Evolutionary conservation across 1,284 basidiomycete genomes (phyloP), one percentile per base, ranked within the genome.

Genomic region (Exobasidium rhododendri): DNA sequence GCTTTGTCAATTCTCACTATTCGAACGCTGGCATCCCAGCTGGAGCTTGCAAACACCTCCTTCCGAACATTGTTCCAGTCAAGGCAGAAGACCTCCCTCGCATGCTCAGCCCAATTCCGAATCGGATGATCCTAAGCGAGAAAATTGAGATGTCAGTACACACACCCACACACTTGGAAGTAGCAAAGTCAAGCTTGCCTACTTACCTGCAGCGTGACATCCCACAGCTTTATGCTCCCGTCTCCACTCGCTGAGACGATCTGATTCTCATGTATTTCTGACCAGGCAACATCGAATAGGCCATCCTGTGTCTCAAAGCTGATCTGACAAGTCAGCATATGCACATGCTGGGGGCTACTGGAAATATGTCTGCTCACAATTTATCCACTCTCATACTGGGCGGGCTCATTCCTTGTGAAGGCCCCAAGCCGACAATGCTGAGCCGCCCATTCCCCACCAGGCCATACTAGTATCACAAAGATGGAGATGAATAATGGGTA

Each of bases 11-110:
- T 11, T 83, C 89, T 59, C 73, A 93, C 93, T 45, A 97, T 78
- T 81, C 96, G 94, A 43, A 94, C 85, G 2, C 85, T 86, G 30
- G 91, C 91, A 78, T 98, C 94, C 94, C 94, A 97, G 24, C 89
- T 69, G n/a, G 61, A 62, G 50, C 91, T 93, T 3, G 86, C 86
- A 80, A 98, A 97, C 1, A 86, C 84, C 64, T 92, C 88, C 80
- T 98, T 98, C 71, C 90, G 87, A 63, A 96, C 81, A 80, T 97
- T 97, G 67, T 90, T 94, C 94, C 94, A 98, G 80, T 98, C 92
- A 11, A 97, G 86, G n/a, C 89, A 89, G 82, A 92, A 94, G 4
- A 93, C 91, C 78, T 98, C 94, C 49, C 89, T 86, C 4, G 87
- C 85, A 79, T 98, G 94, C 81, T 97, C 94, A 69, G 91, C 88